Base-by-base conservation (phyloP, 169 alveolate genomes). In the Plasmodium relictum region DNA sequence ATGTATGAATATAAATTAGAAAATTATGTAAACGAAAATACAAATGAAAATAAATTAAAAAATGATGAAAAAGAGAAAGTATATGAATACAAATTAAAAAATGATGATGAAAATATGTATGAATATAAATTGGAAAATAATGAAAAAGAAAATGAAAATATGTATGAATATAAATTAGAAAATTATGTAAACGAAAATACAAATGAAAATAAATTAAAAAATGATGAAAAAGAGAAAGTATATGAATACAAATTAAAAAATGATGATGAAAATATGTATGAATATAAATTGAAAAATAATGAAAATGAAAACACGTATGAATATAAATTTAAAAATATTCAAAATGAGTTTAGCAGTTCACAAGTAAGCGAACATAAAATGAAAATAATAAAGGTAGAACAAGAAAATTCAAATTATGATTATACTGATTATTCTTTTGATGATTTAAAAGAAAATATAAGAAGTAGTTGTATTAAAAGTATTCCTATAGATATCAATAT, bases 401-500 rank as follows among this genome's bases (percentile, higher is more conserved):
- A 52, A 16, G 71, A 65, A 42, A 18, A 54, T 20, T 16, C 16
- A 10, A 65, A 12, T 44, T 72, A 3, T 63, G 45, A 70, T 6
- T 7, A 24, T 59, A 22, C 24, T 18, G 65, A 76, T 1, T 62
- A 62, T 42, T 31, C 73, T 14, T 66, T 80, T 52, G 89, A 69
- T 2, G 69, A 89, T 0, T 61, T 76, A 48, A 66, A 83, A 61
- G 88, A 78, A 16, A 69, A 76, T 50, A 73, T 89, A 73, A 63
- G 22, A 74, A 44, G 18, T 12, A 74, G 80, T 14, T 44, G 70
- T 24, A 63, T 76, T 20, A 58, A 74, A 39, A 76, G 20, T 14
- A 68, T 88, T 73, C 89, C 88, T 18, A 89, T 89, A 48, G 78
- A 73, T 59, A 74, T 89, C 44, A 78, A 89, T 68, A 89, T 73